Conservation (phyloP, 1,284 basidiomycete species). For the Trametes sp. region DNA sequence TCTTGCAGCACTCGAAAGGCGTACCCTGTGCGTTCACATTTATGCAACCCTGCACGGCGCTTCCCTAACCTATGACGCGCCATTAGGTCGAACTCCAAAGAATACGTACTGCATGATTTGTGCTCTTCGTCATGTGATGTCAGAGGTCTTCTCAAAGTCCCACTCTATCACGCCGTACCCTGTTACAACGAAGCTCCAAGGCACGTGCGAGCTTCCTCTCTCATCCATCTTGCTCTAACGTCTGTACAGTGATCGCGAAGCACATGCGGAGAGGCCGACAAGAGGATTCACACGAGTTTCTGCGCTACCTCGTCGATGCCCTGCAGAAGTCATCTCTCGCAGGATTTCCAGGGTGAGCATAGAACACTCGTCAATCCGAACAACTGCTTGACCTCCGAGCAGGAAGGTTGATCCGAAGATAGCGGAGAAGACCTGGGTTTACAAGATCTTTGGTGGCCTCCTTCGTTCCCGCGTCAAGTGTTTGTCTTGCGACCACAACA, state of each 20-base stretch:
- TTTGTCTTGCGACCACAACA: conserved; percentile 82
- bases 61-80: conserved; percentile 27
- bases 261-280: conserved; percentile 92
- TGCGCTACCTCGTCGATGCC: conserved; percentile 93
- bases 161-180: conserved; percentile 64
- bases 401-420: conserved; percentile 84
- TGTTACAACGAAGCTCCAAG: conserved; percentile 72
- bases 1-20: conserved; percentile 58
- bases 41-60: neutral
- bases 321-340: conserved; percentile 87
- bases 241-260: conserved; percentile 85
- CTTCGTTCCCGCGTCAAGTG: conserved; percentile 96
- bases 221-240: neutral
- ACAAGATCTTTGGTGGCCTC: conserved; percentile 93
- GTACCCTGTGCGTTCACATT: conserved; percentile 46
- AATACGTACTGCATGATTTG: conserved; percentile 83
- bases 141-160: conserved; percentile 54
- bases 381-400: conserved; percentile 14
- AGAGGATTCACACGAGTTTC: conserved; percentile 98
- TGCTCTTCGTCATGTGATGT: conserved; percentile 62
- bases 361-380: neutral
- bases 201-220: conserved; percentile 52
- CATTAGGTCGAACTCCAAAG: conserved; percentile 59
- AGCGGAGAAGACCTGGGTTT: conserved; percentile 93
- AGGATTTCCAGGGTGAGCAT: conserved; percentile 72